These are phyloP conservation scores for Solanum tacnaense DNA, from an alignment of 257 asterid species.

Conservation along the genomic window DNA sequence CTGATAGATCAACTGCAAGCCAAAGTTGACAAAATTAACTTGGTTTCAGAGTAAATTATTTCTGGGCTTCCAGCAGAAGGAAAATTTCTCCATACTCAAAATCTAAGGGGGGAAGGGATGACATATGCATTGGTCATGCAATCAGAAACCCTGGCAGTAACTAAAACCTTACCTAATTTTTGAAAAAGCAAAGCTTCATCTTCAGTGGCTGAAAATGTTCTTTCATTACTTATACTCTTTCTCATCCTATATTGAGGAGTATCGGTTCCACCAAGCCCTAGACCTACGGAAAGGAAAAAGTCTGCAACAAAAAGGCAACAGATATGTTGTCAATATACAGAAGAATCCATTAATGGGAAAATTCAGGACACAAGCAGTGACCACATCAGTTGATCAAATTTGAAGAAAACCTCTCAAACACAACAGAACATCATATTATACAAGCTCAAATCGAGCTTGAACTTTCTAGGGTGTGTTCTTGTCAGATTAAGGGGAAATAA, in stretches of 20 bases:
- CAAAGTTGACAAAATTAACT: neutral
- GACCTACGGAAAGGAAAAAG: conserved; percentile 79
- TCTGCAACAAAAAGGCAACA: conserved; percentile 40
- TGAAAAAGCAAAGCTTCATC: conserved; percentile 46
- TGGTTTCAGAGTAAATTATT: neutral
- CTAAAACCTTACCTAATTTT: conserved; percentile 52
- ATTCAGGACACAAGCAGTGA: neutral
- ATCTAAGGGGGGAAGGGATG: neutral
- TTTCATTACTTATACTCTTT: conserved; percentile 86
- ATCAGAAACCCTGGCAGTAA: neutral
- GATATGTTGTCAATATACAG: neutral
- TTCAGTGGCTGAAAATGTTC: conserved; percentile 80
- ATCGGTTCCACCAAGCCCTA: conserved; percentile 88
- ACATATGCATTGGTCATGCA: neutral
- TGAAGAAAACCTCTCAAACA: neutral
- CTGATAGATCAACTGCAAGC: conserved; percentile 73
- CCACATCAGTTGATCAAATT: neutral
- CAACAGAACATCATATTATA: neutral
- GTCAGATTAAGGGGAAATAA: neutral
- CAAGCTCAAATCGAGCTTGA: neutral
- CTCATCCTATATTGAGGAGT: conserved; percentile 52
- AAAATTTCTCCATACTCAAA: neutral
- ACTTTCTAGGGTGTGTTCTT: neutral
- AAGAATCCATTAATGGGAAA: neutral
- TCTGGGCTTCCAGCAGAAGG: neutral